Base-by-base conservation (phyloP, 2,329 filamentous ascomycete species). In the Aspergillus sp. region DNA sequence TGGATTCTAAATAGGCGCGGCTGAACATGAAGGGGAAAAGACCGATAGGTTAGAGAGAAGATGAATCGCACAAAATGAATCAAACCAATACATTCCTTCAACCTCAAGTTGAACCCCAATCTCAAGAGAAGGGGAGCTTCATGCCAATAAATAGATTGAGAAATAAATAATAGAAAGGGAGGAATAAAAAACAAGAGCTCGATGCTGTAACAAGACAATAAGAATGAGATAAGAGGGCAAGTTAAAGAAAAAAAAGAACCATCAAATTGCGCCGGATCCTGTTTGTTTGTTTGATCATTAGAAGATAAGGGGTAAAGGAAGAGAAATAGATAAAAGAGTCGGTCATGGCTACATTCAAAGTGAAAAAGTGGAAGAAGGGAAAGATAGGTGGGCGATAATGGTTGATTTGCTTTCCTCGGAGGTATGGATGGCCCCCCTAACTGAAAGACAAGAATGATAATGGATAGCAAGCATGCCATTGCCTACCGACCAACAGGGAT, bases 401-500 rank as follows among this genome's bases (percentile, higher is more conserved):
- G 19, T 19, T 19, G 19, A 19, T 19, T 19, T 19, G 19, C 19
- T 19, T 19, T 19, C 19, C 19, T 19, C 19, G 19, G 19, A 19
- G 19, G 19, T 19, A 19, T 19, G 19, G 19, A 19, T 19, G 19
- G 1, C 19, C 19, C 19, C 19, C 19, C 19, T 19, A 19, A 19
- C 19, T 19, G 19, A 19, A 19, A 19, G 19, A 19, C 19, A 19
- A 19, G 19, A 19, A n/a, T 36, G 34, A 19, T 36, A 36, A 36
- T 36, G n/a, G 34, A 19, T 36, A 19, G 26, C 34, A 36, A 36
- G 34, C n/a, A 41, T 28, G n/a, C 39, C 19, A 27, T 7, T 29
- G 4, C 10, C 41, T 48, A 65, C 50, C 68, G 61, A 42, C 63
- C 61, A 42, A 70, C 51, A 19, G 68, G 66, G 32, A 69, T 50